phyloP scores from a whole-genome alignment of 768 basidiomycete genomes.

The Lactarius evosmus region DNA sequence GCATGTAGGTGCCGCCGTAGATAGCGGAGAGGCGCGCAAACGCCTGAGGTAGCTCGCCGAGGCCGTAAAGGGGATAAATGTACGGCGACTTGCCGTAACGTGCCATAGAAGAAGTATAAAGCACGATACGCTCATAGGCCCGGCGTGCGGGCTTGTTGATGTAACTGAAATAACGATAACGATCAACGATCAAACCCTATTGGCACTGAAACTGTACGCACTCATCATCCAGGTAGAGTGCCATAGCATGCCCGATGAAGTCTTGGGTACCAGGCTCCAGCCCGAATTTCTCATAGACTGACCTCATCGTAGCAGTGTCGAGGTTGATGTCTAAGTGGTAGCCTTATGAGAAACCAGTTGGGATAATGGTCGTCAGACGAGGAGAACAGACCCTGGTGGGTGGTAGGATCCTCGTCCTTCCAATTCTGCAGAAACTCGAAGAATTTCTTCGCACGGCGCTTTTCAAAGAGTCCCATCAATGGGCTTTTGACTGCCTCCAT shows the following conservation, averaged over 20 bases:
- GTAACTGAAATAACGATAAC: slow-evolving; percentile 55
- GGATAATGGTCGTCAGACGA: background rate
- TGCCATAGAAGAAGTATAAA: slow-evolving; percentile 98
- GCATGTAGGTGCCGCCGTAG: slow-evolving; percentile 99
- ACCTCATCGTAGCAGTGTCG: slow-evolving; percentile 88
- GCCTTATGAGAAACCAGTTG: background rate
- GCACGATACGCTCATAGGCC: slow-evolving; percentile 90
- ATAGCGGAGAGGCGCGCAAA: slow-evolving; percentile 98
- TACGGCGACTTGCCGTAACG: slow-evolving; percentile 99
- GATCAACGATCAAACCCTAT: slow-evolving; percentile 3
- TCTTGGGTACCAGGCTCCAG: slow-evolving; percentile 97
- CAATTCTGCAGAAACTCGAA: slow-evolving; percentile 95
- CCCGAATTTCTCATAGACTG: slow-evolving; percentile 95
- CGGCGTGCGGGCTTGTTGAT: slow-evolving; percentile 87
- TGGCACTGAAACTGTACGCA: slow-evolving; percentile 43
- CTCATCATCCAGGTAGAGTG: slow-evolving; percentile 96
- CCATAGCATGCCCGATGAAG: slow-evolving; percentile 99
- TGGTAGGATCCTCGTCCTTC: slow-evolving; percentile 93
- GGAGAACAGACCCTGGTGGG: slow-evolving; percentile 76
- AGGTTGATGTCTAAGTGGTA: slow-evolving; percentile 67
- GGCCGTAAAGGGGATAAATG: slow-evolving; percentile 98
- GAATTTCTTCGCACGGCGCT: slow-evolving; percentile 96
- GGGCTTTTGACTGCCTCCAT: slow-evolving; percentile 94
- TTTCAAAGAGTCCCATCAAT: slow-evolving; percentile 99
- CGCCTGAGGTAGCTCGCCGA: slow-evolving; percentile 97